These are phyloP conservation scores for Stachybotrys chartarum DNA, from an alignment of 2,329 filamentous ascomycete genomes.

Conservation along the genomic window DNA sequence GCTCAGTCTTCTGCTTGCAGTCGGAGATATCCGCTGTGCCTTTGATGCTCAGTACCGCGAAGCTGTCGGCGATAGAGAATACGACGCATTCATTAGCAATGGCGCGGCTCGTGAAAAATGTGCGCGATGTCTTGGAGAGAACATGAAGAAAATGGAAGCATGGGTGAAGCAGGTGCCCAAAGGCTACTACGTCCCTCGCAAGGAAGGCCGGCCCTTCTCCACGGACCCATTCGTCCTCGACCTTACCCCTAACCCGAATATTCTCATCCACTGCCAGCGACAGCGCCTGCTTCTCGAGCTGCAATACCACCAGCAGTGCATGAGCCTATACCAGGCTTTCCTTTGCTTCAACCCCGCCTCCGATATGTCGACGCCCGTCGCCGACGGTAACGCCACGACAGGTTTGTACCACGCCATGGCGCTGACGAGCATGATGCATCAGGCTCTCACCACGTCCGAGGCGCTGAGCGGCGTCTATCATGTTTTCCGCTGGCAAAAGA, in stretches of 20 bases:
- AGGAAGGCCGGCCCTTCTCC: conserved; percentile 26
- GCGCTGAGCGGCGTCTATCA: neutral
- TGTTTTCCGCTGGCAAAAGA: neutral
- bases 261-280: conserved; percentile 26
- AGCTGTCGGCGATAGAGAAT: neutral
- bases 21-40: neutral
- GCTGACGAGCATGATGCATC: neutral
- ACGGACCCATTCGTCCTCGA: conserved; percentile 24
- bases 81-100: neutral
- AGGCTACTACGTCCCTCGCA: conserved; percentile 27
- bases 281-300: conserved; percentile 34
- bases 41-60: neutral
- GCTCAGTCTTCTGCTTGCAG: neutral
- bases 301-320: conserved; percentile 30
- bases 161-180: conserved; percentile 25
- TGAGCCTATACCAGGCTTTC: conserved; percentile 31
- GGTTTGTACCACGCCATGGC: neutral
- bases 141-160: conserved; percentile 18
- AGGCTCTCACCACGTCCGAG: neutral
- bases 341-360: conserved; percentile 21
- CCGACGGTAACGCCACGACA: neutral
- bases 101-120: conserved; percentile 14
- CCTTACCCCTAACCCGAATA: conserved; percentile 26
- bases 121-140: conserved; percentile 17
- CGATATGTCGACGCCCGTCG: neutral